Base-by-base conservation (phyloP, 164 flowering plant species). In the Cinnamomum micranthum region DNA sequence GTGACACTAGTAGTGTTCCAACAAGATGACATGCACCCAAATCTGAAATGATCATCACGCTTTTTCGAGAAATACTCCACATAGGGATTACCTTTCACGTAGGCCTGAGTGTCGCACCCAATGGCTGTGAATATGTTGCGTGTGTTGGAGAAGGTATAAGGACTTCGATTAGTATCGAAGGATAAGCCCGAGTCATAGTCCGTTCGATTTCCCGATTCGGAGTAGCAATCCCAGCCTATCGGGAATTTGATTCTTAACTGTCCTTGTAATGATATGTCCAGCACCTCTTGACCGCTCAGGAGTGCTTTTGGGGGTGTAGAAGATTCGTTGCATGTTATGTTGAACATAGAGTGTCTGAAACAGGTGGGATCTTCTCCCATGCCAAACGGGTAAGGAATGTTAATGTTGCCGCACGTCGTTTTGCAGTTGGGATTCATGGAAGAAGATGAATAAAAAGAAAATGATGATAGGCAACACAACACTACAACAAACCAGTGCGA, bases 301-400 rank as follows among this genome's bases (percentile, higher is more conserved):
- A 19, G 27, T 2, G 50, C 66, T 59, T n/a, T 35, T 3, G 25
- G 64, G 23, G 64, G 64, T 17, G n/a, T 19, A 23, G 19, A 6
- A n/a, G 64, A 60, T 17, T 60, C 24, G 66, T 75, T 67, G 20
- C 90, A 87, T 35, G 60, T 74, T 31, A 87, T 28, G 12, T 67
- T 22, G 22, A 79, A 84, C 66, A 27, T 5, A 0, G 31, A 28
- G 23, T 4, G 6, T 19, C n/a, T 22, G 13, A 75, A 33, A 0
- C 71, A 51, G 78, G 59, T 77, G 47, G 86, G 81, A 1, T 25
- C 72, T 6, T 68, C 2, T 0, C 41, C 67, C 1, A 77, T 76
- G 41, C 90, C 87, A 31, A 87, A 87, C 2, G 88, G 90, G 64
- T 79, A 86, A 15, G 84, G 88, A 67, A 87, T 79, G 60, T n/a